Conservation (phyloP, 352 stramenopile species). For the Phytopythium sindhum region DNA sequence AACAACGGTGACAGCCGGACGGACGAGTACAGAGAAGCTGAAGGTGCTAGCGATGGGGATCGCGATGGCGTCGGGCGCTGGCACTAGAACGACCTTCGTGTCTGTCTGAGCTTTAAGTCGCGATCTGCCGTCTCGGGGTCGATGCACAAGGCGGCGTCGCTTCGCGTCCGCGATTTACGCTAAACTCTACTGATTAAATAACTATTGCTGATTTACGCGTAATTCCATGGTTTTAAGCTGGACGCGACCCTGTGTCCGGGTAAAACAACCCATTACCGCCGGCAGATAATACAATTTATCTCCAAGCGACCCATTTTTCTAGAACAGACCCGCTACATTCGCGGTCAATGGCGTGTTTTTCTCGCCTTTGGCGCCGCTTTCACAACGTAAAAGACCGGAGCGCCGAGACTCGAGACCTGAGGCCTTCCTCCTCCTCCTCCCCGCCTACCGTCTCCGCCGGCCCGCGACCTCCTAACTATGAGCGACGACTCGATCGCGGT, state of each 20-base stretch:
- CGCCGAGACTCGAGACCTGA: not conserved
- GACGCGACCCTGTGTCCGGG: not conserved
- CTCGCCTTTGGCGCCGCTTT: not conserved
- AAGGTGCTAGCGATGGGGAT: not conserved
- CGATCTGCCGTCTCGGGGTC: not conserved
- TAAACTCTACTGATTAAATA: not conserved
- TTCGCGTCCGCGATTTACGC: not conserved
- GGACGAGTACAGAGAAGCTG: not conserved
- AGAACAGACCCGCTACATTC: no score
- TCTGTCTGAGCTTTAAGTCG: not conserved
- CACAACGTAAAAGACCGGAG: not conserved
- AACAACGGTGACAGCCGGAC: not conserved
- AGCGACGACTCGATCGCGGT: constrained; percentile 89
- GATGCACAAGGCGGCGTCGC: not conserved
- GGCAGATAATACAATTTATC: not conserved
- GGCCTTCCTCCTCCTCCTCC: not conserved
- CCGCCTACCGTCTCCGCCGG: not conserved
- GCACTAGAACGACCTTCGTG: not conserved
- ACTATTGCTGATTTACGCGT: not conserved
- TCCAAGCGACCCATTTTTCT: not conserved
- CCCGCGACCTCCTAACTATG: no score
- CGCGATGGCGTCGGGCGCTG: no score
- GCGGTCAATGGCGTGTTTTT: not conserved
- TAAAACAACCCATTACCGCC: not conserved
- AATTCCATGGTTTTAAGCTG: not conserved